Evolutionary conservation across 495 filamentous ascomycete species (phyloP), one percentile per base, ranked within the genome.

Genomic region (Talaromyces nanjingensis): DNA sequence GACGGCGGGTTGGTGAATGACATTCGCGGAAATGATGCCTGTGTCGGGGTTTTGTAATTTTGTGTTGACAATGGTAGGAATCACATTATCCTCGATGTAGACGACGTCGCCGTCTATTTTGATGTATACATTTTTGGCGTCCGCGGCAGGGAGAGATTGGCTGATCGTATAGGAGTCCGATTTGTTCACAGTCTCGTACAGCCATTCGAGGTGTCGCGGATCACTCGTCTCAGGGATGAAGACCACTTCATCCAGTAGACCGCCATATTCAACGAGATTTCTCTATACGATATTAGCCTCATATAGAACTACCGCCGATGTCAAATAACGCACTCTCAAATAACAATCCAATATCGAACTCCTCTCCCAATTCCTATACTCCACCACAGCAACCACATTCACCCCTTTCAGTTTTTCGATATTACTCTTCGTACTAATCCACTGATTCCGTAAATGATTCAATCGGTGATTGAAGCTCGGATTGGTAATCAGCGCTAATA

Each of bases 61-160:
- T n/a, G 81, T 83, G 52, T 82, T 80, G 25, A 85, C 74, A 1
- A 86, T 71, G 7, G 77, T 77, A 1, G 82, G 75, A 49, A 86
- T 84, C 47, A 81, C 73, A 60, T 79, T 73, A 49, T 83, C 81
- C 59, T 84, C 81, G 14, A 86, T 65, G 62, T 77, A 86, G 16
- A 84, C 76, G 53, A 81, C 74, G 65, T 85, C 83, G 7, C 83
- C 83, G 65, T 85, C 83, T 27, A 86, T 84, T 66, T 81, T 82
- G 62, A 85, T 74, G 63, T 82, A 83, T 59, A 85, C 76, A 18
- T 72, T 71, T 47, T 77, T 64, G 12, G 75, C 49, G 16, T 56
- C 27, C 24, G 53, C 22, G 1, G 53, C 27, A 16, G 53, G 53
- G 27, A 61, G 27, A 20, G 62, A 16, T 1, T 66, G 42, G n/a